A percentile compares a stretch with the other conserved stretches of the same genome.
phyloP scores from a whole-genome alignment of 305 asterid genomes.

The Fraxinus angustifolia region DNA sequence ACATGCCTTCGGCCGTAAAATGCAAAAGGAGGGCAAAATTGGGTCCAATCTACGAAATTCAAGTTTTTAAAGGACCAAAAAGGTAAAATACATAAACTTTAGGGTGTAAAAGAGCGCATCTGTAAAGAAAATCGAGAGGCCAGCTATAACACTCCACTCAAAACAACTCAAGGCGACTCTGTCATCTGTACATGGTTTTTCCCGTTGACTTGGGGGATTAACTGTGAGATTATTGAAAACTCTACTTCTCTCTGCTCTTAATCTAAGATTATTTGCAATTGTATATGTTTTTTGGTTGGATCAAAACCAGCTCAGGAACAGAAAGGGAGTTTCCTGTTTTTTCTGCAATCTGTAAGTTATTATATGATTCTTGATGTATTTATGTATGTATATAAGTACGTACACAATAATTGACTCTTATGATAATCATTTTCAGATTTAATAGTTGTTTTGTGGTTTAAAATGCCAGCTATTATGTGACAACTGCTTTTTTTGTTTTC shows the following conservation, averaged over 20 bases:
- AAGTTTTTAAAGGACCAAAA: not conserved
- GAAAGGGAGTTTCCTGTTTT: not conserved
- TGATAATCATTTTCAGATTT: not conserved
- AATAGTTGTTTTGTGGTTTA: not conserved
- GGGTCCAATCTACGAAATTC: not conserved
- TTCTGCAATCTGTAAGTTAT: not conserved
- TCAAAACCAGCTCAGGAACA: not conserved
- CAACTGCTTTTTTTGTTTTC: not conserved
- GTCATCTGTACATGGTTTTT: not conserved
- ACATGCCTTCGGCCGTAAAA: not conserved
- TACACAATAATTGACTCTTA: not conserved
- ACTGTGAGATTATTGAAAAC: not conserved
- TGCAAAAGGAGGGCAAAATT: not conserved
- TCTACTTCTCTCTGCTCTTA: not conserved
- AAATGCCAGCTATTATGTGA: conserved; percentile 1
- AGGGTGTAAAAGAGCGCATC: not conserved
- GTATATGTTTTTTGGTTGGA: not conserved
- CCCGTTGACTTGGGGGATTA: not conserved
- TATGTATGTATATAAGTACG: not conserved
- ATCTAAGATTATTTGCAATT: not conserved
- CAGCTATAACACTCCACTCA: not conserved
- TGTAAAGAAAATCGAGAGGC: not conserved
- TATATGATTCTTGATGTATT: not conserved
- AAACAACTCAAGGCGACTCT: not conserved
- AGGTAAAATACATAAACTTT: not conserved